Base-by-base conservation (phyloP, 768 basidiomycete genomes). In the Tulasnella sp. region DNA sequence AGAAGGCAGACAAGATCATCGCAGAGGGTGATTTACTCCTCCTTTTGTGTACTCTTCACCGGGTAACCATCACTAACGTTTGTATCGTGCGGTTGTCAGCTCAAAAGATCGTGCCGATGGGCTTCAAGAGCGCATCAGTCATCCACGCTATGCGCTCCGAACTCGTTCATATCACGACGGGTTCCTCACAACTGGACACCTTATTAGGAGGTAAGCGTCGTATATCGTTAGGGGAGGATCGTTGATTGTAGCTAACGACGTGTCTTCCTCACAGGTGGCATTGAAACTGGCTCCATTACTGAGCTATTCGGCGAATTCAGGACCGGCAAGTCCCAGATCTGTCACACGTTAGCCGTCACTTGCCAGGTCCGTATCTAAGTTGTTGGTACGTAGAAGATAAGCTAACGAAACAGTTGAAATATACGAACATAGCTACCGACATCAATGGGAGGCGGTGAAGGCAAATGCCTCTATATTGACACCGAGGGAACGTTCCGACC, bases 401-500 rank as follows among this genome's bases (percentile, higher is more conserved):
- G 15, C 15, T 45, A 19, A 12, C 19, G 25, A 42, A 34, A 2
- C 27, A 27, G 29, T 45, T 7, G 2, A 49, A 8, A 22, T 25
- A 10, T 24, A 8, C n/a, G n/a, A 15, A 29, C 19, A 3, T 63
- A 78, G 73, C 79, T 98, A 12, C 96, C 96, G 1, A 86, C 92
- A 44, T 85, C 81, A 66, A 97, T 98, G 93, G 94, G 96, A 19
- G 96, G 96, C 15, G 96, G 96, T 11, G 96, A 99, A 73, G 96
- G 96, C 41, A 99, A 99, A 73, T 97, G 94, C 68, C 75, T 99
- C 46, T 99, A 96, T 71, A 97, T 99, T 72, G 96, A 99, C 70
- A 98, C 96, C 0, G 96, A 99, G 68, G 94, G 94, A 25, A 99
- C 96, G 8, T 99, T 99, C 76, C 92, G 96, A 65, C 96, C 96